Evolutionary conservation across 495 filamentous ascomycete genomes (phyloP).

Genomic region (Neurospora sp.): DNA sequence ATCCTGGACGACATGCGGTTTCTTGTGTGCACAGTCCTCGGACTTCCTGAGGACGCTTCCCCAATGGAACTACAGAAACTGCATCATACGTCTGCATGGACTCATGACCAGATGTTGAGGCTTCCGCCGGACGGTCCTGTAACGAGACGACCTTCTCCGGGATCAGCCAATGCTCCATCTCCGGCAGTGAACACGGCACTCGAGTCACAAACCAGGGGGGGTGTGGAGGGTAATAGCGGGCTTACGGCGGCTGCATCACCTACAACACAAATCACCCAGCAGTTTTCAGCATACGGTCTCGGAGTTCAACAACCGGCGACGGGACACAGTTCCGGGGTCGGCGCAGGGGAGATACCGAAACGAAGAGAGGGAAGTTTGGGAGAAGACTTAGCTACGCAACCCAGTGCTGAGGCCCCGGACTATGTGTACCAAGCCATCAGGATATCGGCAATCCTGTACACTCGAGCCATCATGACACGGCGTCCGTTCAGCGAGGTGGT

Average conservation of each 20-base stretch:
- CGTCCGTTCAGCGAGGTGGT: constrained; percentile 18
- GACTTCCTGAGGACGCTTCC: constrained; percentile 17
- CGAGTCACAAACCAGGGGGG: background rate
- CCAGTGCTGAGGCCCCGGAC: constrained; percentile 6
- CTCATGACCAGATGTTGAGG: constrained; percentile 18
- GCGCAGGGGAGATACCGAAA: background rate
- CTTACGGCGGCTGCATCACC: background rate
- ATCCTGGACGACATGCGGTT: constrained; percentile 33
- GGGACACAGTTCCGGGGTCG: background rate
- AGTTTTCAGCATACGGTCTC: background rate
- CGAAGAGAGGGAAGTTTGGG: background rate
- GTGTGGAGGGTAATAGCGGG: background rate
- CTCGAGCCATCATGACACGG: constrained; percentile 20
- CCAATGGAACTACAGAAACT: constrained; percentile 23
- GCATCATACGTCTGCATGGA: constrained; percentile 22
- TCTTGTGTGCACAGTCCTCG: constrained; percentile 19
- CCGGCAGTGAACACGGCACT: background rate
- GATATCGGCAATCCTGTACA: constrained; percentile 23
- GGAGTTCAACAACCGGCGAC: background rate
- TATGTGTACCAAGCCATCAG: constrained; percentile 25
- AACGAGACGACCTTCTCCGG: background rate
- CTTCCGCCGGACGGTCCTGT: constrained; percentile 15
- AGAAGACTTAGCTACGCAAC: background rate
- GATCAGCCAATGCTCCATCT: constrained; percentile 3
- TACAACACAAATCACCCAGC: background rate